These are phyloP conservation scores for Solanum hybrid DNA, from an alignment of 305 asterid genomes.

Conservation along the genomic window DNA sequence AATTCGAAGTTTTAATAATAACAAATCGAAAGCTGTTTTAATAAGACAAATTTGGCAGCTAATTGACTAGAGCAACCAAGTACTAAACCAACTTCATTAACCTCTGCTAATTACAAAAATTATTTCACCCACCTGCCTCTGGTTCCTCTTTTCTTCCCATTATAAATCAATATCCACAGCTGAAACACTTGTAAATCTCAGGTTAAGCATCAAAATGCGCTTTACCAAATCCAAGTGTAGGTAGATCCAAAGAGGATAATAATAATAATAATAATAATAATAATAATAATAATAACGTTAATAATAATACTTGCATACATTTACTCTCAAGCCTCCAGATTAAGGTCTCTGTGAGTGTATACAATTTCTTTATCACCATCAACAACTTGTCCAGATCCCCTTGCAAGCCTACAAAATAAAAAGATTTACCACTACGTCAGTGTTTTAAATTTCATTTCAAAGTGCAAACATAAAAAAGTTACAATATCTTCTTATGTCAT, in stretches of 20 bases:
- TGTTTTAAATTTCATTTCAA: neutral
- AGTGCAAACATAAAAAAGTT: neutral
- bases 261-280: neutral
- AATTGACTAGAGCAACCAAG: neutral
- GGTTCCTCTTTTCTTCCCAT: neutral
- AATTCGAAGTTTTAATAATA: neutral
- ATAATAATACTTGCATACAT: neutral
- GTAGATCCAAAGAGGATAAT: neutral
- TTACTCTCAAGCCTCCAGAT: constrained; percentile 1
- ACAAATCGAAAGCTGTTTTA: neutral
- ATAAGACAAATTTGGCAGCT: neutral
- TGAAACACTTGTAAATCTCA: neutral
- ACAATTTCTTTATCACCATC: constrained; percentile 66
- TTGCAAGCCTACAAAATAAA: constrained; percentile 56
- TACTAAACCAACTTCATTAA: neutral
- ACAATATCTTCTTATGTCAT: neutral
- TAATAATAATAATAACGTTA: neutral
- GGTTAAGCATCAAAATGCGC: constrained; percentile 1
- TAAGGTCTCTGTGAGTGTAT: constrained; percentile 81
- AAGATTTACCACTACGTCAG: neutral
- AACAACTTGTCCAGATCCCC: constrained; percentile 93
- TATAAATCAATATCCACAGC: neutral
- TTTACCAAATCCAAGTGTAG: neutral
- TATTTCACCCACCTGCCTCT: neutral
- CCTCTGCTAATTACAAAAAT: constrained; percentile 2